Conservation (phyloP, 169 alveolate genomes). For the Cryptosporidium canis region DNA sequence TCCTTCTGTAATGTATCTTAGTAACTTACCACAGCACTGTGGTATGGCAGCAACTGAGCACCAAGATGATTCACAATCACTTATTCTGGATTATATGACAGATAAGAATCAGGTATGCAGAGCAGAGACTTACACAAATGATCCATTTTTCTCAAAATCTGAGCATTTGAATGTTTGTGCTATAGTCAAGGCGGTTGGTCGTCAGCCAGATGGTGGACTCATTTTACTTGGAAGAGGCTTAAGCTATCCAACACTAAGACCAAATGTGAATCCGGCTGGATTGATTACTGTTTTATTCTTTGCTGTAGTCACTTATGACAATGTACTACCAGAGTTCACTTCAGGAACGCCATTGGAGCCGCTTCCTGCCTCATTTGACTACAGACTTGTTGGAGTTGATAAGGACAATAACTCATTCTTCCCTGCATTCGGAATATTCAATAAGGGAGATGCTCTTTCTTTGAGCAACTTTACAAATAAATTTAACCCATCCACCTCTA, state of each 20-base stretch:
- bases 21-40: constrained; percentile 40
- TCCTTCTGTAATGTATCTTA: constrained; percentile 47
- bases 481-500: not conserved
- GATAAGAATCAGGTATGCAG: constrained; percentile 57
- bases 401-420: constrained; percentile 18
- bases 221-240: constrained; percentile 68
- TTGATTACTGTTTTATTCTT: constrained; percentile 56
- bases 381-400: constrained; percentile 59
- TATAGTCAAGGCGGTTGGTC: constrained; percentile 57
- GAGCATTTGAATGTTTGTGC: constrained; percentile 68
- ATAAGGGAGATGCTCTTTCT: not conserved
- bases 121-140: constrained; percentile 26
- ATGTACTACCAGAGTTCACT: constrained; percentile 37
- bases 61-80: constrained; percentile 51
- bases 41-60: constrained; percentile 34
- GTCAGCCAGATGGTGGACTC: constrained; percentile 62
- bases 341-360: constrained; percentile 56
- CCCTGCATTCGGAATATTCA: constrained; percentile 36
- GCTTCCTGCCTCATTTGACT: constrained; percentile 53
- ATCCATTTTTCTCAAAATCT: constrained; percentile 54
- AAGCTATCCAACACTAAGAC: constrained; percentile 48
- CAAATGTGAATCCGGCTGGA: constrained; percentile 51
- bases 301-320: constrained; percentile 54
- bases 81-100: constrained; percentile 68
- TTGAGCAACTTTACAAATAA: constrained; percentile 29